These are phyloP conservation scores for Senna siamea DNA, from an alignment of 306 rosid species.

Conservation along the genomic window DNA sequence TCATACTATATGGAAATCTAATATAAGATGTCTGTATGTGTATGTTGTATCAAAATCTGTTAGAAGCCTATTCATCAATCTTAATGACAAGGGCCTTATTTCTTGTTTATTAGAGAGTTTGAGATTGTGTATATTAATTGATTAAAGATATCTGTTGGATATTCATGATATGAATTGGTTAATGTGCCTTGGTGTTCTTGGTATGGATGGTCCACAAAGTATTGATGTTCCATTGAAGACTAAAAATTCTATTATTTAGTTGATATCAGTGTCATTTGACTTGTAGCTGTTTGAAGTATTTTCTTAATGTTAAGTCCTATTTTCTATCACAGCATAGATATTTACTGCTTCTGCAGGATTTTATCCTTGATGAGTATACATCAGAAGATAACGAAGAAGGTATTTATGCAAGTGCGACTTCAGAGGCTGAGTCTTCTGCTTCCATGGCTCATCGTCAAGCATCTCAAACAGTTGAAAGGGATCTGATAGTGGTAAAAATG, in stretches of 20 bases:
- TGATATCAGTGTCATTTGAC: slow-evolving; percentile 25
- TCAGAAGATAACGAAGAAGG: slow-evolving; percentile 53
- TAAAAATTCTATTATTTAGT: slow-evolving; percentile 12
- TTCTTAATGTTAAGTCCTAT: slow-evolving; percentile 27
- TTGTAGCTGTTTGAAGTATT: slow-evolving; percentile 24
- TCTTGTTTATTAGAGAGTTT: slow-evolving; percentile 21
- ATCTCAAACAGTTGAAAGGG: slow-evolving; percentile 66
- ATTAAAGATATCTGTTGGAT: slow-evolving; percentile 20
- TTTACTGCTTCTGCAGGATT: slow-evolving; percentile 49
- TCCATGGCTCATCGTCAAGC: slow-evolving; percentile 55
- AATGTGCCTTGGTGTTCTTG: slow-evolving; percentile 19
- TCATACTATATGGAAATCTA: not conserved
- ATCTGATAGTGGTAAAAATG: slow-evolving; percentile 71
- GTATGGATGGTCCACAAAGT: no score
- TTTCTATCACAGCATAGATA: slow-evolving; percentile 16
- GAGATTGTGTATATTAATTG: slow-evolving; percentile 11
- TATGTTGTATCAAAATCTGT: slow-evolving; percentile 1
- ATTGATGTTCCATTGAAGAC: slow-evolving; percentile 33
- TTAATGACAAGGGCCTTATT: slow-evolving; percentile 14
- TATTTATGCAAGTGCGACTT: slow-evolving; percentile 52
- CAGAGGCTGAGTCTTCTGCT: slow-evolving; percentile 55
- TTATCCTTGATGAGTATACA: slow-evolving; percentile 38
- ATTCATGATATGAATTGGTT: slow-evolving; percentile 25
- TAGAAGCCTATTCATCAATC: slow-evolving; percentile 20
- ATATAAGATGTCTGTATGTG: not conserved